phyloP scores from a whole-genome alignment of 148 eudicot genomes.

The Rhododendron simsii region DNA sequence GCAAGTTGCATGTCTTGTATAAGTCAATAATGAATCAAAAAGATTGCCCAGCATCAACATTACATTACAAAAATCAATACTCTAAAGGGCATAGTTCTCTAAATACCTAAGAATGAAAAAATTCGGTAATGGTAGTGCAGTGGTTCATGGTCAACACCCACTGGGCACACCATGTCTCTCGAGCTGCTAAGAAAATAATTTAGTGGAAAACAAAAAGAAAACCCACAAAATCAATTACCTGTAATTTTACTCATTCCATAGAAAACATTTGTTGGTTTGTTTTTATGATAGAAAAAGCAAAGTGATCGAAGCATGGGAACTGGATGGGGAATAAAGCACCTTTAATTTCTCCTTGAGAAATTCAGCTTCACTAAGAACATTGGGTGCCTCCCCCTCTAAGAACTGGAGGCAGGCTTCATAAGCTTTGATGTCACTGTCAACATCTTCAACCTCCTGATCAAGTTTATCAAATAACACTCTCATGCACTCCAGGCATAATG shows the following conservation, averaged over 20 bases:
- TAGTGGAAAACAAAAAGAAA: neutral
- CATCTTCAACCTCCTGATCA: slow-evolving; percentile 96
- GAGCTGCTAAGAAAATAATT: neutral
- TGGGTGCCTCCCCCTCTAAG: slow-evolving; percentile 71
- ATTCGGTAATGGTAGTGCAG: neutral
- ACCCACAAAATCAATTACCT: neutral
- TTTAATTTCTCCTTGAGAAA: slow-evolving; percentile 84
- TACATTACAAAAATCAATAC: no score
- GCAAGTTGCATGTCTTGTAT: no score
- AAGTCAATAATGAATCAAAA: no score
- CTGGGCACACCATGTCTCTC: neutral
- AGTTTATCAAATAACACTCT: slow-evolving; percentile 88
- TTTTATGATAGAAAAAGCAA: neutral
- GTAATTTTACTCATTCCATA: neutral
- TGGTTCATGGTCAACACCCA: neutral
- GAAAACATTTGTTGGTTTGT: neutral
- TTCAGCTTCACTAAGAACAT: slow-evolving; percentile 80
- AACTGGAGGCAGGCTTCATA: slow-evolving; percentile 88
- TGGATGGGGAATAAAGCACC: slow-evolving; percentile 35
- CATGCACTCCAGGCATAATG: slow-evolving; percentile 97
- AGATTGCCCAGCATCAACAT: no score
- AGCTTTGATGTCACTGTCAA: slow-evolving; percentile 71
- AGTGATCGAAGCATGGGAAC: neutral
- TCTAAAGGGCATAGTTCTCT: no score
- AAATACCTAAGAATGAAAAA: no score